phyloP scores from a whole-genome alignment of 345 rosid species.

The Draba incana region DNA sequence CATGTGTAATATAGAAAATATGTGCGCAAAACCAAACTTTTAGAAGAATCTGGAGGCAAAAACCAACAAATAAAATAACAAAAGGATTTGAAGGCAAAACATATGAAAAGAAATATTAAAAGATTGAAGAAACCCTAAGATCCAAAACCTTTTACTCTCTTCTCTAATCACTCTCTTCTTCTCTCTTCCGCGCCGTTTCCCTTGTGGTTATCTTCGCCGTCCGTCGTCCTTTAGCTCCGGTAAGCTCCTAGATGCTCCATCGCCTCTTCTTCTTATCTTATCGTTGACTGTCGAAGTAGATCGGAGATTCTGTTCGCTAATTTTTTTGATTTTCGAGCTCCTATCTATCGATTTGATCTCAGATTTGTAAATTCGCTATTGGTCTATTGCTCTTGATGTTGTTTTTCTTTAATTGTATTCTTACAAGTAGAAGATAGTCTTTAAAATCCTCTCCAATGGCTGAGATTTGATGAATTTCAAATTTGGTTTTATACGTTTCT shows the following conservation, averaged over 20 bases:
- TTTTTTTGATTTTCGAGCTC: neutral
- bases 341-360: neutral
- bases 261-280: neutral
- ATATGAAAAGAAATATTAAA: slow-evolving; percentile 4
- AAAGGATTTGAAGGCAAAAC: slow-evolving; percentile 21
- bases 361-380: neutral
- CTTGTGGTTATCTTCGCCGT: slow-evolving; percentile 1
- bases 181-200: slow-evolving; percentile 30
- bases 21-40: neutral
- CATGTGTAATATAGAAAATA: slow-evolving; percentile 3
- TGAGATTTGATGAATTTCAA: too few species aligned
- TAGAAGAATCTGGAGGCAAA: neutral
- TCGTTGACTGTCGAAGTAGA: slow-evolving; percentile 8
- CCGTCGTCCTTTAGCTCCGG: slow-evolving; percentile 26
- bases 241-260: slow-evolving; percentile 1
- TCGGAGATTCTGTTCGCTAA: slow-evolving; percentile 2
- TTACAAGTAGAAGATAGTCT: too few species aligned
- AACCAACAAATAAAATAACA: neutral
- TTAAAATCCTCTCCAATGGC: too few species aligned
- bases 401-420: too few species aligned
- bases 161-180: neutral
- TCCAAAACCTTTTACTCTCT: slow-evolving; percentile 15
- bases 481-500: too few species aligned
- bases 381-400: too few species aligned
- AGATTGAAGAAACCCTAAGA: slow-evolving; percentile 33